Evolutionary conservation across 2,329 filamentous ascomycete species (phyloP), one percentile per base, ranked within the genome.

Genomic region (Cercospora berteroae): DNA sequence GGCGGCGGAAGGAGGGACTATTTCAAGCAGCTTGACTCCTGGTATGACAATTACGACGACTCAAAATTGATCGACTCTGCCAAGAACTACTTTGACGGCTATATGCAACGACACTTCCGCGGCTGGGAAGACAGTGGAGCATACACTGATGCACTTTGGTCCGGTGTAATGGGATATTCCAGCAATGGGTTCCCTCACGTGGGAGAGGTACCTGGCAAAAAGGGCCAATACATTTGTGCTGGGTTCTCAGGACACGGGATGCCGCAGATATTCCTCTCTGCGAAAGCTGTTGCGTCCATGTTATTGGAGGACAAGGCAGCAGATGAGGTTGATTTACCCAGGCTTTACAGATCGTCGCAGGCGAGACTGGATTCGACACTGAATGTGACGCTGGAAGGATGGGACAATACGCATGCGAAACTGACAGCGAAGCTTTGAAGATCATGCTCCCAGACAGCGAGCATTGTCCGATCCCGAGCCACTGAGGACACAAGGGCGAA

Each of bases 1-100:
- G 82, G 82, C 4, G 83, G 83, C 25, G 83, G 78, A 1, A 70
- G 48, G 7, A 42, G 69, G 48, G 71, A 72, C 57, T 72, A 66
- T 59, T 71, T 69, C 63, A 63, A 56, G 12, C 44, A 72, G 16
- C 58, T 72, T 10, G 65, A 76, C 5, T 71, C 79, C 29, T 86
- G 84, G 83, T 82, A 82, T 67, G 76, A 80, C 18, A 83, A 81
- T 48, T 77, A 77, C 5, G 81, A 85, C 60, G 85, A 87, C 70
- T 76, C 78, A 5, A 76, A 74, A 4, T 70, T 83, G 4, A 82
- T 87, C n/a, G 77, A 79, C 3, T 68, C 75, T 0, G 81, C 81
- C 0, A 76, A 77, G 36, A 60, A 74, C 25, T 82, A 85, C 71
- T 86, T 84, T 68, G 77, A 82, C 23, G 77, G 77, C 0, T 84